phyloP scores from a whole-genome alignment of 176 grass and related monocot genomes.

The Oryza australiensis region DNA sequence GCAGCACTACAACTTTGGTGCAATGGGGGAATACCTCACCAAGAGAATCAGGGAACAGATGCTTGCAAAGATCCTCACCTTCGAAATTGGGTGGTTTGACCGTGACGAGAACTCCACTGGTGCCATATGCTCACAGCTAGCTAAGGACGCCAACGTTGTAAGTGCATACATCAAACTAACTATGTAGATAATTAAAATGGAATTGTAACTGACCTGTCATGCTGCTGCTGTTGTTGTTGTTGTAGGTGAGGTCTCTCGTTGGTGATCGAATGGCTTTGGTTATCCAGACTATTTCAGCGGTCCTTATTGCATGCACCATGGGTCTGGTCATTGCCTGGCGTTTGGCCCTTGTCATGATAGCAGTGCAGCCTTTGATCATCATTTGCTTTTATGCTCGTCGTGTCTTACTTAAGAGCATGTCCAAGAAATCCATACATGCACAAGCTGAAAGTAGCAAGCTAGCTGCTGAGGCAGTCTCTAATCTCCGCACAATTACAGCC shows the following conservation, averaged over 20 bases:
- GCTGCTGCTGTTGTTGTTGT: conserved; percentile 15
- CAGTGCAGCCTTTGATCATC: conserved; percentile 93
- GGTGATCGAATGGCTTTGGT: conserved; percentile 86
- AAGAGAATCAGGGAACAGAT: conserved; percentile 89
- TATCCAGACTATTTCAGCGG: conserved; percentile 87
- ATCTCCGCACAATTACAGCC: conserved; percentile 89
- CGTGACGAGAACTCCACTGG: conserved; percentile 95
- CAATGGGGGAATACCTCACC: conserved; percentile 96
- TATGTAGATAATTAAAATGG: neutral
- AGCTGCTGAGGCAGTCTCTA: conserved; percentile 88
- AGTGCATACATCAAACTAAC: conserved; percentile 21
- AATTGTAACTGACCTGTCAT: conserved; percentile 27
- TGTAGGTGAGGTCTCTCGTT: conserved; percentile 85
- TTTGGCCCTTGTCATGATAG: conserved; percentile 89
- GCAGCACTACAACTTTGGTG: conserved; percentile 97
- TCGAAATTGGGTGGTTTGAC: conserved; percentile 94
- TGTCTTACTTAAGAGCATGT: conserved; percentile 83
- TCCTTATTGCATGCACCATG: conserved; percentile 83
- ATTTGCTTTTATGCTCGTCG: conserved; percentile 86
- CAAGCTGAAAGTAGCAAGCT: conserved; percentile 89
- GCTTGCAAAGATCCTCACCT: conserved; percentile 88
- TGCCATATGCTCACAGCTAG: conserved; percentile 87
- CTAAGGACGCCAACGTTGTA: conserved; percentile 92
- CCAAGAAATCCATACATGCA: conserved; percentile 71
- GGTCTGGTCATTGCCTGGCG: conserved; percentile 90